Evolutionary conservation across 805 yeast genomes (phyloP).

Genomic region (Sugiyamaella marilandica): DNA sequence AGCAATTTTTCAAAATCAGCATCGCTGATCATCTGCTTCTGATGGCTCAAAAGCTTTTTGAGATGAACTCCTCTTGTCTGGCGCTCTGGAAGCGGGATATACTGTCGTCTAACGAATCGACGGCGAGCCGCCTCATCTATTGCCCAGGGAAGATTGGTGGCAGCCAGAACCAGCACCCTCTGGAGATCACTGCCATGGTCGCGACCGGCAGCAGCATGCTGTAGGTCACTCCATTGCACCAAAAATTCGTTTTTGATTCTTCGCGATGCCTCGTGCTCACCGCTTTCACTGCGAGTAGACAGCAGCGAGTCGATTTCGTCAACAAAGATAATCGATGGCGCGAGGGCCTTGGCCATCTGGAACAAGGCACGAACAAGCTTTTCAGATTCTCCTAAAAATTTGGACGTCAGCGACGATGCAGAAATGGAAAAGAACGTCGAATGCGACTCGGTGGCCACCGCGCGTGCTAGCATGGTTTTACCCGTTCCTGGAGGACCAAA

Average conservation of each 20-base stretch:
- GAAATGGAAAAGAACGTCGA: constrained; percentile 90
- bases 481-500: constrained; percentile 99
- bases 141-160: constrained; percentile 95
- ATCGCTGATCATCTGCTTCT: constrained; percentile 63
- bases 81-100: constrained; percentile 88
- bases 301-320: constrained; percentile 93
- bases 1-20: constrained; percentile 59
- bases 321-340: constrained; percentile 91
- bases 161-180: constrained; percentile 85
- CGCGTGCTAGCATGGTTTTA: constrained; percentile 93
- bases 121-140: constrained; percentile 96
- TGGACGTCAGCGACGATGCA: constrained; percentile 84
- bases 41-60: constrained; percentile 59
- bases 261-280: constrained; percentile 82
- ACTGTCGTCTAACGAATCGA: constrained; percentile 84
- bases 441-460: constrained; percentile 92
- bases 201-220: constrained; percentile 79
- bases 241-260: constrained; percentile 89
- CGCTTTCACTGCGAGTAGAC: constrained; percentile 70
- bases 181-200: constrained; percentile 47
- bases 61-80: constrained; percentile 76
- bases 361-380: constrained; percentile 87
- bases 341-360: constrained; percentile 72
- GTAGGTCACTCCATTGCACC: constrained; percentile 90
- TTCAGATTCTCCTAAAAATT: constrained; percentile 83